phyloP scores from a whole-genome alignment of 2,329 filamentous ascomycete genomes.

The Fusarium sp. region DNA sequence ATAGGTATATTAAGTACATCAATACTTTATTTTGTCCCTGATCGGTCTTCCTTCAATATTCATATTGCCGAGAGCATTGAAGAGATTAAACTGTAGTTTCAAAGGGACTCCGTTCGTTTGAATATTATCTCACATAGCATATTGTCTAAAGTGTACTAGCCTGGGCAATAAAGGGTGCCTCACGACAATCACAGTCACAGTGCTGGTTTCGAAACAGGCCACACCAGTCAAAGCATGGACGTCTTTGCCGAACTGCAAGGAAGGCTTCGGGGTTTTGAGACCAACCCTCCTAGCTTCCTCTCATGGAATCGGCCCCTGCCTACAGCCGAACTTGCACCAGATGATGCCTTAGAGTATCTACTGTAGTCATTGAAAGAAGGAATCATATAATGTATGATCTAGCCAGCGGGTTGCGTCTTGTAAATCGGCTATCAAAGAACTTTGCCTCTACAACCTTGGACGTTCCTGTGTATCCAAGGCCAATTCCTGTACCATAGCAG shows the following conservation, averaged over 20 bases:
- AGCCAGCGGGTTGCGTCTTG: too few species aligned
- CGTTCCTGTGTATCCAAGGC: background rate
- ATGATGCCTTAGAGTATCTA: background rate
- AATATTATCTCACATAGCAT: background rate
- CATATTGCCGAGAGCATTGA: accelerated
- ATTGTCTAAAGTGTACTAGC: background rate
- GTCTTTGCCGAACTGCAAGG: background rate
- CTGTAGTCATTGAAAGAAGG: background rate
- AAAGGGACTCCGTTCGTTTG: background rate
- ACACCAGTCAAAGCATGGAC: background rate
- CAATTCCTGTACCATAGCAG: background rate
- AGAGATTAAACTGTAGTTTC: background rate
- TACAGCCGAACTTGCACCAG: background rate
- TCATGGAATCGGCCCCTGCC: background rate
- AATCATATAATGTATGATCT: too few species aligned
- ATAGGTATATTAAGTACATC: too few species aligned
- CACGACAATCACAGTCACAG: background rate
- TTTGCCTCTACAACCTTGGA: background rate
- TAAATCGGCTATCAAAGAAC: too few species aligned
- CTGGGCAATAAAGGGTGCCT: background rate
- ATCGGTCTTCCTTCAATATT: background rate
- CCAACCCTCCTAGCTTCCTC: background rate
- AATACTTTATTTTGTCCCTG: too few species aligned
- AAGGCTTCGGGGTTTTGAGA: background rate
- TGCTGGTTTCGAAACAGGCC: background rate